These are phyloP conservation scores for Diacronema lutheri DNA, from an alignment of 78 protist genomes.

Conservation along the genomic window DNA sequence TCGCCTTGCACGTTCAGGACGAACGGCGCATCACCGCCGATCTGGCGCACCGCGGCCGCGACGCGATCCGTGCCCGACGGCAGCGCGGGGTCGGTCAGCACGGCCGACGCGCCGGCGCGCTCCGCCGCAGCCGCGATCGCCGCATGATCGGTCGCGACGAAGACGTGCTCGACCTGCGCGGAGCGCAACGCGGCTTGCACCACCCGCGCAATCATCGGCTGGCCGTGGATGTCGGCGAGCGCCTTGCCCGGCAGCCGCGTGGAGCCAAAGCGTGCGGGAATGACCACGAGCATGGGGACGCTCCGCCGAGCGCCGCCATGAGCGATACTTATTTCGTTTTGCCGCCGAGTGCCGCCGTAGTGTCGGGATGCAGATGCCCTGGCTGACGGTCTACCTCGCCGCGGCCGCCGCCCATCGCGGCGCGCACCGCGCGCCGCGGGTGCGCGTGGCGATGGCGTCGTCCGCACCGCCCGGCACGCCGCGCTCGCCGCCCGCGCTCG, in stretches of 20 bases:
- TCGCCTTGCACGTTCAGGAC: conserved; percentile 3
- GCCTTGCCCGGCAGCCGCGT: background rate
- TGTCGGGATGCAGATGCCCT: too few species aligned
- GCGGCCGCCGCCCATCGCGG: too few species aligned
- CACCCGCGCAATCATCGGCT: background rate
- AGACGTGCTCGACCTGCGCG: background rate
- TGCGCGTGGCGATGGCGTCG: too few species aligned
- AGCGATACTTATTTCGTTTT: too few species aligned
- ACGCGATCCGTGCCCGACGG: conserved; percentile 5
- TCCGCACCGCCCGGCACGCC: too few species aligned
- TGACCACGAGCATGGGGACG: background rate
- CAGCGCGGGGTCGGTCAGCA: background rate
- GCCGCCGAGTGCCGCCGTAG: too few species aligned
- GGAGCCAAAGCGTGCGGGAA: background rate
- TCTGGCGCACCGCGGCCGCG: background rate
- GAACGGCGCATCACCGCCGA: background rate
- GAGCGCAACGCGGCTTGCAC: background rate
- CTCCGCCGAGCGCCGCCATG: too few species aligned
- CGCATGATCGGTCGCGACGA: background rate
- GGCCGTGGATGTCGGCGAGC: background rate
- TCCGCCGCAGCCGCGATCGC: background rate
- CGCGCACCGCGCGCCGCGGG: too few species aligned
- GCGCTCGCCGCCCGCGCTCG: too few species aligned
- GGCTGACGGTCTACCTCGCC: too few species aligned
- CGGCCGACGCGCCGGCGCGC: background rate